Evolutionary conservation across 179 eudicot genomes (phyloP).

Genomic region (Corrigiola litoralis): DNA sequence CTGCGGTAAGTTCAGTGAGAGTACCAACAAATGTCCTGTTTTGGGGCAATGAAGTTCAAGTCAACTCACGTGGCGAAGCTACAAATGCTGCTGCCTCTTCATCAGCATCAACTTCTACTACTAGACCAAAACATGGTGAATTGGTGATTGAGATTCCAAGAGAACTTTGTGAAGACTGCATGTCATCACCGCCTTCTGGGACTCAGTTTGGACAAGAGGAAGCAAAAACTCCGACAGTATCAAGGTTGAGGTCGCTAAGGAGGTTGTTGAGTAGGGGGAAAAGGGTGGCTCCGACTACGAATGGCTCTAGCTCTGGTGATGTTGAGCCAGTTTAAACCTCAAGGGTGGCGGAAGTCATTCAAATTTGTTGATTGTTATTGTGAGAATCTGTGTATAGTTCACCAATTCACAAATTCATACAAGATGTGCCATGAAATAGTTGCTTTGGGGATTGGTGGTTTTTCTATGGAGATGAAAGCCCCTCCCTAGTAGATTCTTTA

Average conservation of each 20-base stretch:
- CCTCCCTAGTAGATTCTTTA: conserved; percentile 5
- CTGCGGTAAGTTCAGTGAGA: conserved; percentile 22
- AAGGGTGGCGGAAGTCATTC: neutral
- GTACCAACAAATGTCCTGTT: conserved; percentile 52
- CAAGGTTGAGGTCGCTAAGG: conserved; percentile 55
- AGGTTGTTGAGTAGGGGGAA: conserved; percentile 60
- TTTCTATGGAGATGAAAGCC: conserved; percentile 10
- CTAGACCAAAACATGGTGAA: conserved; percentile 15
- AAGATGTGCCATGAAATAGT: too few species aligned
- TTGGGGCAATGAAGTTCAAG: conserved; percentile 65
- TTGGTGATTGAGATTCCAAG: conserved; percentile 55
- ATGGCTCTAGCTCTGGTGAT: conserved; percentile 23
- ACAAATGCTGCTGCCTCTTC: conserved; percentile 9
- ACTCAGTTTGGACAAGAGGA: conserved; percentile 30
- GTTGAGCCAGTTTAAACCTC: conserved; percentile 27
- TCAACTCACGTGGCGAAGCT: conserved; percentile 30
- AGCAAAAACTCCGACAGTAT: conserved; percentile 32
- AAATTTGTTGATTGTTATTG: neutral
- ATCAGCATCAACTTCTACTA: conserved; percentile 19
- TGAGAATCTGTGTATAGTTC: conserved; percentile 7
- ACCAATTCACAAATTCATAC: neutral
- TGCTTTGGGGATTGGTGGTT: conserved; percentile 17
- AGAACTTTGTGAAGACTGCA: conserved; percentile 31
- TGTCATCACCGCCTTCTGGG: conserved; percentile 1
- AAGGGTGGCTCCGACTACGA: conserved; percentile 42